Evolutionary conservation across 176 grass and related monocot species (phyloP).

Genomic region (Canna indica): DNA sequence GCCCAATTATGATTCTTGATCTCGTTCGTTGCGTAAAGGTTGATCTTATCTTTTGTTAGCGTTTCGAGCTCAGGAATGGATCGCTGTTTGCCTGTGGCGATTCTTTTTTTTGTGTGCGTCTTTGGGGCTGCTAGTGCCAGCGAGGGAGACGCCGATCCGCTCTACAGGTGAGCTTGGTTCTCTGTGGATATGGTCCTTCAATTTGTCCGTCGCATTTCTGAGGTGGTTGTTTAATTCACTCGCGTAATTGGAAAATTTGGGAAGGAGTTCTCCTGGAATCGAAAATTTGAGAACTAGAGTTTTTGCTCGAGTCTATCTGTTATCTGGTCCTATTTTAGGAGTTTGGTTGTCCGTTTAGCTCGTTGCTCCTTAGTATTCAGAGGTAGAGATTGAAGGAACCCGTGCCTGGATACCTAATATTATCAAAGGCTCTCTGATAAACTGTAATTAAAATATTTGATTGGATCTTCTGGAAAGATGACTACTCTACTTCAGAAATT

Average conservation of each 20-base stretch:
- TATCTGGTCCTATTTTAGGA: too few relatives aligned
- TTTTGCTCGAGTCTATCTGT: not conserved
- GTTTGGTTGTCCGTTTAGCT: too few relatives aligned
- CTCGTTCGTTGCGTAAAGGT: not conserved
- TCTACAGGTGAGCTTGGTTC: conserved; percentile 26
- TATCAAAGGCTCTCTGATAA: not conserved
- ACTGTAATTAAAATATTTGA: not conserved
- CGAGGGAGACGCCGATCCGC: conserved; percentile 43
- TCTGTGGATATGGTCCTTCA: not conserved
- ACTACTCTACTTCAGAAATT: not conserved
- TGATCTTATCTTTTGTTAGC: not conserved
- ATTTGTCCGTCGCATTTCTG: not conserved
- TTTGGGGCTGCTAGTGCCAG: not conserved
- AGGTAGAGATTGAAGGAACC: too few relatives aligned
- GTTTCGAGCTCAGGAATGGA: conserved; percentile 21
- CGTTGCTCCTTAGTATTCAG: too few relatives aligned
- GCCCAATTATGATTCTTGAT: not conserved
- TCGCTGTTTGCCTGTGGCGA: conserved; percentile 3
- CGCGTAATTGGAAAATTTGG: not conserved
- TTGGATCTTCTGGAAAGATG: not conserved
- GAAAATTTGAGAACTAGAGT: not conserved
- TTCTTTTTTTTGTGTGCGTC: conserved; percentile 11
- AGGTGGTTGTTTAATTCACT: not conserved
- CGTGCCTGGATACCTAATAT: not conserved
- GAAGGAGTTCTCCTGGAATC: not conserved